Evolutionary conservation across 2,329 filamentous ascomycete species (phyloP).

Genomic region (Polytolypa hystricis): DNA sequence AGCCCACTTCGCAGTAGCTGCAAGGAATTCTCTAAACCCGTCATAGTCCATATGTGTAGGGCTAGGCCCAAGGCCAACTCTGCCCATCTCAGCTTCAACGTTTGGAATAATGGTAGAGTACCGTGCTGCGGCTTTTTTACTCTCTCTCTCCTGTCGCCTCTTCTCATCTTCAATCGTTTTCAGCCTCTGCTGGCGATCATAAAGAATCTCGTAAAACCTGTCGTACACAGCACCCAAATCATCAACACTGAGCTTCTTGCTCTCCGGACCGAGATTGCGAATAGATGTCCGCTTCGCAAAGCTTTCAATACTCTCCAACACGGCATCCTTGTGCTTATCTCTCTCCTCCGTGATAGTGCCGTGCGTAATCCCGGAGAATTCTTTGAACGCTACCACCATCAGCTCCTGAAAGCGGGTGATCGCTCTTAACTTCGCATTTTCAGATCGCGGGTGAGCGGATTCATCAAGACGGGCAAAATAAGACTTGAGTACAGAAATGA

Average conservation of each 20-base stretch:
- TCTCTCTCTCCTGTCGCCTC: conserved; percentile 53
- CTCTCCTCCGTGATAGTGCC: conserved; percentile 81
- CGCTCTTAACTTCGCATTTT: conserved; percentile 85
- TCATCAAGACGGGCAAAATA: conserved; percentile 92
- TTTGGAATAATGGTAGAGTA: conserved; percentile 34
- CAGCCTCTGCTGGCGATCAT: conserved; percentile 78
- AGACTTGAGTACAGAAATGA: conserved; percentile 88
- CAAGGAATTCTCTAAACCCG: conserved; percentile 86
- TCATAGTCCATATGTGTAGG: conserved; percentile 95
- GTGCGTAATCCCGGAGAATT: conserved; percentile 92
- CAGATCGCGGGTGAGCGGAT: conserved; percentile 87
- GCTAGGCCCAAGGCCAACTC: conserved; percentile 79
- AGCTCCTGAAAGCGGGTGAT: conserved; percentile 96
- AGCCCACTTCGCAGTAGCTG: conserved; percentile 83
- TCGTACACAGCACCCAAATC: conserved; percentile 89
- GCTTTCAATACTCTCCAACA: conserved; percentile 90
- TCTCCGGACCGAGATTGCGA: conserved; percentile 87
- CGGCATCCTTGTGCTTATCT: conserved; percentile 84
- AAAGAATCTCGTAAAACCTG: conserved; percentile 81
- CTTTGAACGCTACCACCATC: conserved; percentile 98
- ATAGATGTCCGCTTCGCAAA: conserved; percentile 97
- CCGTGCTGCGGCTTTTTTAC: conserved; percentile 25
- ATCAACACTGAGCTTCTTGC: conserved; percentile 74
- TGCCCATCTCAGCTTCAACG: conserved; percentile 62
- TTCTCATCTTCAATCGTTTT: conserved; percentile 66